A percentile compares a stretch with the other conserved stretches of the same genome.
These are phyloP conservation scores for Fusarium drepaniforme DNA, from an alignment of 2,329 filamentous ascomycete genomes.

Conservation along the genomic window DNA sequence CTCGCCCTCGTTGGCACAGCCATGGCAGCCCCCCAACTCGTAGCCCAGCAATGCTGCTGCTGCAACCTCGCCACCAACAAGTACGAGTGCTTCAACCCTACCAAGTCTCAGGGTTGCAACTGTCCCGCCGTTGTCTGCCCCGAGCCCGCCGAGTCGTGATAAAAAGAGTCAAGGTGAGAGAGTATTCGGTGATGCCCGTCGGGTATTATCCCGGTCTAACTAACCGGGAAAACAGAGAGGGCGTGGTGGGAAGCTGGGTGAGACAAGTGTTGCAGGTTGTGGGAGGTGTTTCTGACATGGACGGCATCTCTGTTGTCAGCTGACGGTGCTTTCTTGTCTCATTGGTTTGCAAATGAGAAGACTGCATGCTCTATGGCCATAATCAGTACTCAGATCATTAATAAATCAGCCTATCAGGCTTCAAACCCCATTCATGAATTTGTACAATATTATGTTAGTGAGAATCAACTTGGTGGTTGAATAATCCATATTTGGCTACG, in stretches of 20 bases:
- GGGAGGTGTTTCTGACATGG: neutral
- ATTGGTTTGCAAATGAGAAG: neutral
- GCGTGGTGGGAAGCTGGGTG: no score
- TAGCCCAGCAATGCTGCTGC: constrained; percentile 17
- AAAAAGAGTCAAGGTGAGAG: neutral
- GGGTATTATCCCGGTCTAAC: neutral
- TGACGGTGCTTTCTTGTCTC: neutral
- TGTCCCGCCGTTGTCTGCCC: constrained; percentile 3
- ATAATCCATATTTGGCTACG: neutral
- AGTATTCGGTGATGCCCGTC: neutral
- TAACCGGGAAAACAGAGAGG: neutral
- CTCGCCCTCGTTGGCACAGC: neutral
- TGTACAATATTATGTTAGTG: neutral
- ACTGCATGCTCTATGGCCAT: neutral
- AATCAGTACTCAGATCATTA: neutral
- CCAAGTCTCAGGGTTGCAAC: neutral
- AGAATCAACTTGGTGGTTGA: neutral
- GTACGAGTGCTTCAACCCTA: constrained; percentile 7
- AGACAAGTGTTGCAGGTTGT: neutral
- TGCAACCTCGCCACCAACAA: constrained; percentile 15
- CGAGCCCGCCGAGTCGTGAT: neutral
- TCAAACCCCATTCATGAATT: neutral
- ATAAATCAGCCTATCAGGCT: neutral
- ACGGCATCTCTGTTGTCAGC: neutral
- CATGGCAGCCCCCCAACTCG: neutral